Conservation (phyloP, 176 grass and related monocot genomes). For the Cocos nucifera region DNA sequence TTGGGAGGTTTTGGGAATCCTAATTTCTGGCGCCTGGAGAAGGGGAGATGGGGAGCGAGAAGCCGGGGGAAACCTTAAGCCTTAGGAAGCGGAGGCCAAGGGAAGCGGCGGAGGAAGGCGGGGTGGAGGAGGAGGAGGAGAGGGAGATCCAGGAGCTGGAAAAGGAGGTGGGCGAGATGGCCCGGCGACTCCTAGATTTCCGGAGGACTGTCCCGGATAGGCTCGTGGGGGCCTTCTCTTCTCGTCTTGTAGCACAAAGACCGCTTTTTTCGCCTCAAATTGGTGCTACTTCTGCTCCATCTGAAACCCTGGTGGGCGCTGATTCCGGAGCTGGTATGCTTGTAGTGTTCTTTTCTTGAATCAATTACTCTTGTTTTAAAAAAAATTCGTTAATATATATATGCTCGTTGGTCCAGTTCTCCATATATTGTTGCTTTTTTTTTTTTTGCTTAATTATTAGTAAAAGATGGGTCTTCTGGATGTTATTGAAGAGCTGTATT, state of each 20-base stretch:
- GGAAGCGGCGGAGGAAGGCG: neutral
- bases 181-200: slow-evolving; percentile 37
- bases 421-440: too few relatives aligned
- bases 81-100: slow-evolving; percentile 35
- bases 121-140: slow-evolving; percentile 10
- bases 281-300: neutral
- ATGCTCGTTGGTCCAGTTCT: too few relatives aligned
- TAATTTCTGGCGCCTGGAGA: too few relatives aligned
- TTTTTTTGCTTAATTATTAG: too few relatives aligned
- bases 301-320: neutral
- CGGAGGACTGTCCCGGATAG: slow-evolving; percentile 20
- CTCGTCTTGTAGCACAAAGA: slow-evolving; percentile 21
- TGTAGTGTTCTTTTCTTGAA: too few relatives aligned
- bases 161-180: slow-evolving; percentile 44
- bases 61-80: slow-evolving; percentile 4
- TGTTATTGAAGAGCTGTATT: too few relatives aligned
- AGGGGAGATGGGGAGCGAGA: neutral
- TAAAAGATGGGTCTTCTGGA: too few relatives aligned
- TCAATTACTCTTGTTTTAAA: too few relatives aligned
- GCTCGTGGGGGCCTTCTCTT: slow-evolving; percentile 1
- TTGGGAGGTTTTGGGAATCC: too few relatives aligned
- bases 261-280: slow-evolving; percentile 22
- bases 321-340: too few relatives aligned
- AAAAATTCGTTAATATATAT: too few relatives aligned
- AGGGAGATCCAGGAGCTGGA: slow-evolving; percentile 35